phyloP scores from a whole-genome alignment of 2,329 filamentous ascomycete genomes.

The Plectosphaerella cucumerina region DNA sequence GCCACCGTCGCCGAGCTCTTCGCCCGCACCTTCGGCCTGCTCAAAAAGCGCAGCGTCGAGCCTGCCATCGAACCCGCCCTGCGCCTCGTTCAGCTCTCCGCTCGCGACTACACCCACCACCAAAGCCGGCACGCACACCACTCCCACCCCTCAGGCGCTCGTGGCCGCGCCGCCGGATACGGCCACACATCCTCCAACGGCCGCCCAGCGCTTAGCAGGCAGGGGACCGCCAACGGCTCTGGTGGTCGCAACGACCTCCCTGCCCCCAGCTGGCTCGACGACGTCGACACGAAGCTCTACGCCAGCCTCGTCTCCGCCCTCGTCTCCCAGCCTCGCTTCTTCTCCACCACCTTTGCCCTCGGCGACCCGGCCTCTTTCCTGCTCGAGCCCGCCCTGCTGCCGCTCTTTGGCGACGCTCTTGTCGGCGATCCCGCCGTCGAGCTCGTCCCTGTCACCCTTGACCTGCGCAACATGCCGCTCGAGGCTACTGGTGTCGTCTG shows the following conservation, averaged over 20 bases:
- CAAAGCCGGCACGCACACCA: background rate
- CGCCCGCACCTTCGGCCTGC: slow-evolving; percentile 73
- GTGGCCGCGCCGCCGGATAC: slow-evolving; percentile 25
- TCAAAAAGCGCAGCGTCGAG: slow-evolving; percentile 71
- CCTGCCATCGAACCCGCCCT: slow-evolving; percentile 67
- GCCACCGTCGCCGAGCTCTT: slow-evolving; percentile 75
- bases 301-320: slow-evolving; percentile 59
- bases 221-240: slow-evolving; percentile 27
- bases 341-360: slow-evolving; percentile 69
- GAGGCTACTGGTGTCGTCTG: slow-evolving; percentile 95
- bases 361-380: slow-evolving; percentile 72
- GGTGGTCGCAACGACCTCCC: slow-evolving; percentile 20
- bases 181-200: background rate
- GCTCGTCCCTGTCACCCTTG: slow-evolving; percentile 82
- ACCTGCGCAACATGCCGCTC: slow-evolving; percentile 73
- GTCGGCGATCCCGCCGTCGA: slow-evolving; percentile 70
- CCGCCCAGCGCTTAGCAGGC: slow-evolving; percentile 26
- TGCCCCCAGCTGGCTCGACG: slow-evolving; percentile 49
- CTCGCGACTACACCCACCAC: slow-evolving; percentile 40
- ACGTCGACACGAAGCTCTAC: slow-evolving; percentile 60
- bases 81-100: slow-evolving; percentile 78
- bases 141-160: slow-evolving; percentile 2
- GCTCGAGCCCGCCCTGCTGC: slow-evolving; percentile 63
- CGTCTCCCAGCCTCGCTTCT: slow-evolving; percentile 60
- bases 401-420: slow-evolving; percentile 66